Base-by-base conservation (phyloP, 176 grass and related monocot species). In the Oryza nivara region DNA sequence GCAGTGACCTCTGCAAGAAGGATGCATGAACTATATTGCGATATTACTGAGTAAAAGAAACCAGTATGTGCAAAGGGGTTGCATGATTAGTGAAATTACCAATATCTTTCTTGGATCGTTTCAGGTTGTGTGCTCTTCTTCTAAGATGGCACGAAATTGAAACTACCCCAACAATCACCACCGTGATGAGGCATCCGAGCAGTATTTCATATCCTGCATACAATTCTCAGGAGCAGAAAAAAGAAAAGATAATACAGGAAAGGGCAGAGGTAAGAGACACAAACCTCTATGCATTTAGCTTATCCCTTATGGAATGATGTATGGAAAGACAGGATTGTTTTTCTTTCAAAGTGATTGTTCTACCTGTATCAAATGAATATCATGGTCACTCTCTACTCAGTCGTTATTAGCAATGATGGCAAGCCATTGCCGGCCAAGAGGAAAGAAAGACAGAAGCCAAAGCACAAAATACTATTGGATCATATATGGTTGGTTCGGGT, bases 281-380 rank as follows among this genome's bases (percentile, higher is more conserved):
- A 48, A 70, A 90, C 88, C 88, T 87, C 30, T 84, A 20, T 80
- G 84, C 89, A 90, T 90, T 54, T 75, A 79, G 80, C 49, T 74
- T 71, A 68, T 78, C 58, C 68, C 63, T 78, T 71, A 68, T 73
- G 74, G 71, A n/a, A n/a, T 13, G 75, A n/a, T 13, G 75, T 60
- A 16, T 90, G 14, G 26, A 47, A 74, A 68, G 35, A 86, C 67
- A 7, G 56, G 56, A 40, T 52, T 75, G n/a, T 28, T 70, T 87
- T 86, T 83, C 30, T 52, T 34, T 58, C 56, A 58, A 68, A 82
- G 34, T 71, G 60, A 35, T 64, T 80, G 49, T 71, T 81, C 64
- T 81, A 22, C 54, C 11, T 5, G 25, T 56, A 67, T 47, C 34
- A 63, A 74, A 63, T 79, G 69, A 87, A 83, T 78, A 73, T 34